Evolutionary conservation across 768 basidiomycete genomes (phyloP), one percentile per base, ranked within the genome.

Genomic region (Crassisporium funariophilum): DNA sequence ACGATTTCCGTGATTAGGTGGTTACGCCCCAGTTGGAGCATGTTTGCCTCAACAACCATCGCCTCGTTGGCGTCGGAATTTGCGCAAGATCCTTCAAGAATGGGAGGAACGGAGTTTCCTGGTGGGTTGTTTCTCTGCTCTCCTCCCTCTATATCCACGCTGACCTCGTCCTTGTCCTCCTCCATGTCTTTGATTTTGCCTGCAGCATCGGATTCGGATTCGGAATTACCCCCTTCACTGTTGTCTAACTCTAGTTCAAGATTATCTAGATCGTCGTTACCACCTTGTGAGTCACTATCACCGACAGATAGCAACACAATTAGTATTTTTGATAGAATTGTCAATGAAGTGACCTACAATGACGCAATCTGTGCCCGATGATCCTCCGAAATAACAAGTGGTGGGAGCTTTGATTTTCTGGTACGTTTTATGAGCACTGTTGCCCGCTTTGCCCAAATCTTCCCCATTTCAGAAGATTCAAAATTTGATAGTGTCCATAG

Each of bases 391-490:
- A 59, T 36, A 8, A 50, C 46, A 11, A 59, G 22, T 4, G 41
- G 43, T 2, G 34, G 13, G 0, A 13, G 35, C 20, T 55, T 54
- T 22, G 48, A 46, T 25, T 52, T 57, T 37, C 39, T 53, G 5
- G 36, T 10, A 5, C 36, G 46, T 52, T 57, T 57, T 2, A 44
- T 45, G 2, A 33, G 29, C 7, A 47, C 35, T 15, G 56, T 54
- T 8, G 16, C 17, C 21, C 44, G 36, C 15, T 56, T 45, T 8
- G 13, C 37, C 60, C 61, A 66, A 5, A 61, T 46, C 41, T 48
- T 50, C 27, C 51, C 53, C 57, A 62, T 52, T 31, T 48, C 44
- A 1, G 15, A 17, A 12, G 19, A 34, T 24, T 65, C 60, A 13
- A 54, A 49, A 9, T 53, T 47, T 15, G 56, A 46, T 8, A 61